Percentiles rank a stretch among this genome's conserved stretches.
phyloP scores from a whole-genome alignment of 164 flowering plant species.

The Berberis vulgaris region DNA sequence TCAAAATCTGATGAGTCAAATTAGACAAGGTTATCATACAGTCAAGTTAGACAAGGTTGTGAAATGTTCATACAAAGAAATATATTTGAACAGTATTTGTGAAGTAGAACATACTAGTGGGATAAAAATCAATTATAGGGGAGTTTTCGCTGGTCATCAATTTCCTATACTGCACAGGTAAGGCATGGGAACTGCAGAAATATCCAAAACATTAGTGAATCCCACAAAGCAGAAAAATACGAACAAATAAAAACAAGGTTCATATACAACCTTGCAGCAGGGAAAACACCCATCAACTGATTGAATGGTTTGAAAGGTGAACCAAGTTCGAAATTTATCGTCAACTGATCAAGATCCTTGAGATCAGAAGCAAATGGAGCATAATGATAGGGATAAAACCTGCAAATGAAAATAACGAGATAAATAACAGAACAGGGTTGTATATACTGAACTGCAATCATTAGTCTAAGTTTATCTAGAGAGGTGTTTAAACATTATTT shows the following conservation, averaged over 20 bases:
- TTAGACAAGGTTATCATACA: not conserved
- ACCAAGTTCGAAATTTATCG: slow-evolving; percentile 74
- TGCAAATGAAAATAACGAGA: slow-evolving; percentile 12
- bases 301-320: slow-evolving; percentile 92
- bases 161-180: slow-evolving; percentile 68
- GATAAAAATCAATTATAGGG: slow-evolving; percentile 93
- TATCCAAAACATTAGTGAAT: not conserved
- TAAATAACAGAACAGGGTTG: not conserved
- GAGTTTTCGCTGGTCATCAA: slow-evolving; percentile 88
- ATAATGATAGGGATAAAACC: slow-evolving; percentile 98
- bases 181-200: slow-evolving; percentile 82
- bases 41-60: too few relatives aligned
- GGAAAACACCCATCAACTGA: slow-evolving; percentile 94
- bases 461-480: too few relatives aligned
- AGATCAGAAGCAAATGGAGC: slow-evolving; percentile 99
- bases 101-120: slow-evolving; percentile 45
- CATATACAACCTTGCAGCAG: slow-evolving; percentile 81
- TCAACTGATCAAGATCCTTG: slow-evolving; percentile 58
- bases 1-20: slow-evolving; percentile 66
- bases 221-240: slow-evolving; percentile 1
- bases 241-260: not conserved
- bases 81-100: too few relatives aligned
- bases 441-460: not conserved
- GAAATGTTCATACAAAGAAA: too few relatives aligned
- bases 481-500: too few relatives aligned